phyloP scores from a whole-genome alignment of 345 rosid species.

The Excoecaria cochinchinensis region DNA sequence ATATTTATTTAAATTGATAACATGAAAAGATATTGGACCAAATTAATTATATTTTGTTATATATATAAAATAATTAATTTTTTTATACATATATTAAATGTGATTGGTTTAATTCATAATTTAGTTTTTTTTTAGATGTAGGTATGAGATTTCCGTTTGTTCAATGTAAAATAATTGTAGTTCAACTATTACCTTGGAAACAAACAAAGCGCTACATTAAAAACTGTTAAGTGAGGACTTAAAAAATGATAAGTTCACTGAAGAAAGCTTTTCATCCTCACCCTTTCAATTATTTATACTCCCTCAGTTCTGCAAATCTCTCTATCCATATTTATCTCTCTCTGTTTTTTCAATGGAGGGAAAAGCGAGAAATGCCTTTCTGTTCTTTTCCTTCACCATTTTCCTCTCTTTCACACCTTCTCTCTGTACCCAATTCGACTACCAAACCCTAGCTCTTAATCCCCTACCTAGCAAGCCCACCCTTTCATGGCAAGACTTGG shows the following conservation, averaged over 20 bases:
- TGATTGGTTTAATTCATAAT: no score
- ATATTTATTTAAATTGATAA: no score
- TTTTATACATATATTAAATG: no score
- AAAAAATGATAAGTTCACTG: not conserved
- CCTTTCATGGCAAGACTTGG: conserved; percentile 44
- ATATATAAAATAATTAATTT: no score
- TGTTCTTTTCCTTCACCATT: conserved; percentile 33
- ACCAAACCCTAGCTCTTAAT: conserved; percentile 44
- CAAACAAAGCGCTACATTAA: no score
- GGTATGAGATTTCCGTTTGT: no score
- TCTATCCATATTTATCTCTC: not conserved
- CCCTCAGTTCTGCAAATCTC: not conserved
- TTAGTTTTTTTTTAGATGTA: no score
- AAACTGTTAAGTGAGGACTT: not conserved
- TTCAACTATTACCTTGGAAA: no score
- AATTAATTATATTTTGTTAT: no score
- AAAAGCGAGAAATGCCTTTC: conserved; percentile 22
- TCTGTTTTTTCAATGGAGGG: conserved; percentile 36
- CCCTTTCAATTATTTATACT: conserved; percentile 30
- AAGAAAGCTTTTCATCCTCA: not conserved
- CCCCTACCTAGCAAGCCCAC: conserved; percentile 47
- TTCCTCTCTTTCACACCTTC: conserved; percentile 29
- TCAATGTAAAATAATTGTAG: no score
- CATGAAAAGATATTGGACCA: no score
- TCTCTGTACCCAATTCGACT: conserved; percentile 26